A percentile compares a stretch with the other conserved stretches of the same genome.
These are phyloP conservation scores for Monosporascus sp. DNA, from an alignment of 2,329 filamentous ascomycete genomes.

Conservation along the genomic window DNA sequence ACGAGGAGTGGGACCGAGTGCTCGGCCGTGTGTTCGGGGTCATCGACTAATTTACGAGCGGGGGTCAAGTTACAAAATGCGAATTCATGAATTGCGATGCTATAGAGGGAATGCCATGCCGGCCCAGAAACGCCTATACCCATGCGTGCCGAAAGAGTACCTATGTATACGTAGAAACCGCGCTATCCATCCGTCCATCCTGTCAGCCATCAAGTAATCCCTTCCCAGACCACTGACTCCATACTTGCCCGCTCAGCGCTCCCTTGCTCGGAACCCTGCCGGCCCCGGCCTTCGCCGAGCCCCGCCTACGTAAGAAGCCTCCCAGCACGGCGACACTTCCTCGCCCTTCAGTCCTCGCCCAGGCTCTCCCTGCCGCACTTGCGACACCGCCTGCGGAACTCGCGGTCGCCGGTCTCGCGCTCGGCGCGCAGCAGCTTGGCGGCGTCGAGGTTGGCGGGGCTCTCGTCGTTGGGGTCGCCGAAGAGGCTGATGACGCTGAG, in stretches of 20 bases:
- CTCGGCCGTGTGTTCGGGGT: conserved; percentile 66
- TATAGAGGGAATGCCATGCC: background rate
- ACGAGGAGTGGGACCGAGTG: conserved; percentile 86
- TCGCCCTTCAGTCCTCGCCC: conserved; percentile 55
- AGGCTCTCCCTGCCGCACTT: conserved; percentile 76
- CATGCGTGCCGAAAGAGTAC: background rate
- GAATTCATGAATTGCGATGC: background rate
- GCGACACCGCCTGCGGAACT: conserved; percentile 75
- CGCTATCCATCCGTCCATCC: background rate
- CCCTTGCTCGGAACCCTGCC: too few species aligned
- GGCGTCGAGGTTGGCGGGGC: conserved; percentile 90
- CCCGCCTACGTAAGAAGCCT: too few species aligned
- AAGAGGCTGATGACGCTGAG: conserved; percentile 90
- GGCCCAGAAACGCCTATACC: background rate
- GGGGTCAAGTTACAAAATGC: background rate
- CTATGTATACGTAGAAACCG: too few species aligned
- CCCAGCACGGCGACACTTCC: too few species aligned
- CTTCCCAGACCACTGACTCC: too few species aligned
- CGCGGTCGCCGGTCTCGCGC: conserved; percentile 50
- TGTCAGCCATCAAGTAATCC: background rate
- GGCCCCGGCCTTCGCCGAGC: too few species aligned
- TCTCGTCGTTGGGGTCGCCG: conserved; percentile 89
- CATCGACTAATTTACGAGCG: conserved; percentile 14
- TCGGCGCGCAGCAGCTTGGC: conserved; percentile 84
- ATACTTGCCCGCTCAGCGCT: too few species aligned